Evolutionary conservation across 2,329 filamentous ascomycete species (phyloP).

Genomic region (Tolypocladium cylindrosporum): DNA sequence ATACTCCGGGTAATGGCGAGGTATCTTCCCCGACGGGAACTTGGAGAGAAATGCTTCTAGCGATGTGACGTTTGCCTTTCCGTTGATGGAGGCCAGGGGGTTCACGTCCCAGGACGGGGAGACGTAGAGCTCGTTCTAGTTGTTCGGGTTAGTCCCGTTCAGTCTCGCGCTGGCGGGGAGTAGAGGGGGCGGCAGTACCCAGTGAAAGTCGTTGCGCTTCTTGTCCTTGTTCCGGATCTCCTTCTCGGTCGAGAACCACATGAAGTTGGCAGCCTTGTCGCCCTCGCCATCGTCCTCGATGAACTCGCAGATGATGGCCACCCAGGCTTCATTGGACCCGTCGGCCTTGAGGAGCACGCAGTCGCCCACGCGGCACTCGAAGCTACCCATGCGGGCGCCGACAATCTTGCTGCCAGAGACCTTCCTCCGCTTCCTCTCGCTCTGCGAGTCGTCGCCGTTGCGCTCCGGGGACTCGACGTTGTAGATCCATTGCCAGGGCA

Average conservation of each 20-base stretch:
- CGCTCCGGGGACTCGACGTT: slow-evolving; percentile 20
- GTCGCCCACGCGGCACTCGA: slow-evolving; percentile 75
- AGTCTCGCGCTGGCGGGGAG: not conserved
- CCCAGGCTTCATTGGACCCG: slow-evolving; percentile 80
- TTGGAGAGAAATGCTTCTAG: slow-evolving; percentile 52
- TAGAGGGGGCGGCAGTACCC: slow-evolving; percentile 29
- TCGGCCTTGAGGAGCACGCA: slow-evolving; percentile 81
- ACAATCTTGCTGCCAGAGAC: slow-evolving; percentile 46
- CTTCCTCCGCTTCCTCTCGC: slow-evolving; percentile 25
- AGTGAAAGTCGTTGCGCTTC: slow-evolving; percentile 70
- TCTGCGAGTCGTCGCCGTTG: slow-evolving; percentile 14
- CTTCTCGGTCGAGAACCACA: slow-evolving; percentile 92
- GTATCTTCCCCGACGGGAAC: slow-evolving; percentile 67
- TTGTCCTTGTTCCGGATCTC: slow-evolving; percentile 78
- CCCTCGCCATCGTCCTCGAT: slow-evolving; percentile 54
- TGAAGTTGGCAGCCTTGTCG: slow-evolving; percentile 73
- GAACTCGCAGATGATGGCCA: slow-evolving; percentile 81
- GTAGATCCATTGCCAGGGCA: slow-evolving; percentile 76
- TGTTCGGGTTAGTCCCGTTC: not conserved
- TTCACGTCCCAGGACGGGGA: slow-evolving; percentile 83
- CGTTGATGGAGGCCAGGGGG: slow-evolving; percentile 79
- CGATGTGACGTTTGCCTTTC: slow-evolving; percentile 75
- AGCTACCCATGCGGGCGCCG: slow-evolving; percentile 72
- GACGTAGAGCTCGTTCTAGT: slow-evolving; percentile 81
- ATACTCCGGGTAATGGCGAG: slow-evolving; percentile 61